Conservation (phyloP, 352 stramenopile species). For the Phytophthora capsici region DNA sequence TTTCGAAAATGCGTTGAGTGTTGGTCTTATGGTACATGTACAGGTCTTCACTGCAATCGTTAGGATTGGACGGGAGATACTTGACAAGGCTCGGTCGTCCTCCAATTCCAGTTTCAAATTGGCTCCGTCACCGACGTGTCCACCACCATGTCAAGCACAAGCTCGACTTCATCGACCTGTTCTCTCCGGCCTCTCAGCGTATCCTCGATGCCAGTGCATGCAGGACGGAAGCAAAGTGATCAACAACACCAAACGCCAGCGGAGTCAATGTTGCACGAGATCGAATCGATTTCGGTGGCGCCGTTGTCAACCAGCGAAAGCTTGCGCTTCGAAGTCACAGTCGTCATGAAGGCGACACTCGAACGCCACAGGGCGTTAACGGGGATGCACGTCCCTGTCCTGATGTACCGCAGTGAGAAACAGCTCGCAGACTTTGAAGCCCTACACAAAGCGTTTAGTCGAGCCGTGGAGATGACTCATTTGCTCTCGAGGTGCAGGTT, state of each 20-base stretch:
- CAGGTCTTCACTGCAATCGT: slow-evolving; percentile 1
- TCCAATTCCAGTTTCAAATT: slow-evolving; percentile 5
- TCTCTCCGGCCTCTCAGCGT: slow-evolving; percentile 5
- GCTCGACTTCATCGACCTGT: background rate
- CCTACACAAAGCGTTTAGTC: background rate
- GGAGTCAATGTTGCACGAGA: background rate
- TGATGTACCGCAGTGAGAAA: slow-evolving; percentile 9
- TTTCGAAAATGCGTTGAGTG: background rate
- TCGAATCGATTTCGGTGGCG: slow-evolving; percentile 12
- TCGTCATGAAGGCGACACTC: background rate
- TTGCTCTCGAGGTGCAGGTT: slow-evolving; percentile 14
- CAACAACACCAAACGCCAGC: background rate
- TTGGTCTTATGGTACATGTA: slow-evolving; percentile 1
- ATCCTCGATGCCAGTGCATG: slow-evolving; percentile 1
- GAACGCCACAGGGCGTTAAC: background rate
- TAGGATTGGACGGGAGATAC: slow-evolving; percentile 14
- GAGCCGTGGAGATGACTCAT: slow-evolving; percentile 14
- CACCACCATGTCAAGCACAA: slow-evolving; percentile 1
- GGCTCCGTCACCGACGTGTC: background rate
- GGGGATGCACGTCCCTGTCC: background rate
- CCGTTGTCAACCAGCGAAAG: background rate
- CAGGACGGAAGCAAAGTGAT: background rate
- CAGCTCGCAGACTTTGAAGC: slow-evolving; percentile 9
- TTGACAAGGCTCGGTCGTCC: background rate
- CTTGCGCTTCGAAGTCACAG: slow-evolving; percentile 3